Conservation (phyloP, 192 early-diverging fungal species). For the Martensiomyces pterosporus region DNA sequence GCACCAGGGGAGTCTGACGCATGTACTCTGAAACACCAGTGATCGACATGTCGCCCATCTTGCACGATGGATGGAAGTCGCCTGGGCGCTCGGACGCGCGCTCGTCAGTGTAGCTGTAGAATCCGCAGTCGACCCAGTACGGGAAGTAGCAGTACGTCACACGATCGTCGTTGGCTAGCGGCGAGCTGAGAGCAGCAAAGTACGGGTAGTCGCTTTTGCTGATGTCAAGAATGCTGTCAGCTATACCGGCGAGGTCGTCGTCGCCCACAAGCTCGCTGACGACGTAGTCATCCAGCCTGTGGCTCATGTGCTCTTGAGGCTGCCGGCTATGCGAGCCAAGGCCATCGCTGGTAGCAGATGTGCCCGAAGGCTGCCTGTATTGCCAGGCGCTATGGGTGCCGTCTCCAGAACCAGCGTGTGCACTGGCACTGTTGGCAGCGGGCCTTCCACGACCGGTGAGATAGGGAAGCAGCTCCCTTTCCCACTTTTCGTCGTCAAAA, state of each 20-base stretch:
- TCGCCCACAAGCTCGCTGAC: constrained; percentile 9
- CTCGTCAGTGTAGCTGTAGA: constrained; percentile 58
- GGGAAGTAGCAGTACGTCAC: constrained; percentile 58
- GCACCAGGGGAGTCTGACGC: constrained; percentile 15
- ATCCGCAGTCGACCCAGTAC: constrained; percentile 90
- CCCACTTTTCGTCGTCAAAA: constrained; percentile 45
- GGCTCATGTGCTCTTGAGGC: background rate
- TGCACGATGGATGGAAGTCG: constrained; percentile 24
- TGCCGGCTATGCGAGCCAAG: background rate
- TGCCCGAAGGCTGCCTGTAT: no score
- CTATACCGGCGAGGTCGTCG: constrained; percentile 13
- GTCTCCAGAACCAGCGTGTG: background rate
- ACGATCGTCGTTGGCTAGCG: constrained; percentile 24
- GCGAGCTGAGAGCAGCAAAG: constrained; percentile 2
- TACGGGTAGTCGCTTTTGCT: constrained; percentile 18
- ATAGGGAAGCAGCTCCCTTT: constrained; percentile 17
- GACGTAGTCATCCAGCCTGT: background rate
- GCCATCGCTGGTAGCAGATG: background rate
- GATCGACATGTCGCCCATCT: constrained; percentile 34
- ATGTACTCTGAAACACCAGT: constrained; percentile 33
- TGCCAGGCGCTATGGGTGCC: no score
- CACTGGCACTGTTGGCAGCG: background rate
- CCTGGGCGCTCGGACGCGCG: constrained; percentile 7
- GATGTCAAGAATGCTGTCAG: constrained; percentile 21
- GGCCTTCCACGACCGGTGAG: constrained; percentile 5